Percentiles rank a stretch among this genome's conserved stretches.
These are phyloP conservation scores for Drosera spatulata DNA, from an alignment of 179 eudicot species.

Conservation along the genomic window DNA sequence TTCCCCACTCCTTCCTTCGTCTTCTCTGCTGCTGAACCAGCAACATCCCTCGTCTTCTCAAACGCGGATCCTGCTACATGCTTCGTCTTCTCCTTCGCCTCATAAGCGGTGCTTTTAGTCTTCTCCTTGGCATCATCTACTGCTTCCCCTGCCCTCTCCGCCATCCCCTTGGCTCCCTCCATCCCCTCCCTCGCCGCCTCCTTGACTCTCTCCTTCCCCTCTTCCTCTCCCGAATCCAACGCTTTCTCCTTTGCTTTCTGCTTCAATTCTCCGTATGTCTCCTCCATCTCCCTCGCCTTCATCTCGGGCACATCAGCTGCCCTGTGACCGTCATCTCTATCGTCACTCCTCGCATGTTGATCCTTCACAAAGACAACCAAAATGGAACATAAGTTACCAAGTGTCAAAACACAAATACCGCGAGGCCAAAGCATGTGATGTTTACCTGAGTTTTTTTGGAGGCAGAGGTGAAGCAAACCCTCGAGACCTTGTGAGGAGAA, in stretches of 20 bases:
- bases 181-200: conserved; percentile 6
- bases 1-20: conserved; percentile 27
- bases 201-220: conserved; percentile 6
- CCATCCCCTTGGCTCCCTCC: conserved; percentile 5
- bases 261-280: conserved; percentile 15
- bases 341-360: conserved; percentile 9
- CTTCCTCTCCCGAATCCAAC: conserved; percentile 1
- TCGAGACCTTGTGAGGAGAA: conserved; percentile 18
- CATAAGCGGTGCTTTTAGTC: conserved; percentile 11
- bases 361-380: conserved; percentile 11
- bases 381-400: background rate
- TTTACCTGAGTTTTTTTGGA: conserved; percentile 28
- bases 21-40: conserved; percentile 8
- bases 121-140: conserved; percentile 19
- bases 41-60: no score
- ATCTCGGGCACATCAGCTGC: conserved; percentile 12
- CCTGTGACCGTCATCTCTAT: conserved; percentile 14
- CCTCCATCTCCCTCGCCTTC: conserved; percentile 10
- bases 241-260: conserved; percentile 13
- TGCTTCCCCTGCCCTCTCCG: conserved; percentile 15
- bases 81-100: conserved; percentile 20
- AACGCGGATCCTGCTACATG: background rate
- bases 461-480: conserved; percentile 49
- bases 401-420: background rate
- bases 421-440: no score